These are phyloP conservation scores for Irpex sp. DNA, from an alignment of 1,284 basidiomycete species.

Conservation along the genomic window DNA sequence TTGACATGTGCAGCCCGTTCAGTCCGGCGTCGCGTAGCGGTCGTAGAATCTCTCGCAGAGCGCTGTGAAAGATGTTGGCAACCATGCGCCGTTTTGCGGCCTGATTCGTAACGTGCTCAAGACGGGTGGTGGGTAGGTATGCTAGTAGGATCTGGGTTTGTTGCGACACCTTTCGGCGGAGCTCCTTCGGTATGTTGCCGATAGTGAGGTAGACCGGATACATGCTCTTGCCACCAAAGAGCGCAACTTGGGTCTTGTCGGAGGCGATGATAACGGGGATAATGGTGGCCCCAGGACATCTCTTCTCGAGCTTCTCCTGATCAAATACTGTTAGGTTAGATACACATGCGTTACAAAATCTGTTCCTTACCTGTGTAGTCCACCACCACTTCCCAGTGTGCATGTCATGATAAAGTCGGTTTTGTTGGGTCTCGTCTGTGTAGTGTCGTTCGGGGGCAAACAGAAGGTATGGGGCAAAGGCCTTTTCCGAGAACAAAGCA, in stretches of 20 bases:
- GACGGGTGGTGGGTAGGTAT: slow-evolving; percentile 29
- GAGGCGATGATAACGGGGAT: slow-evolving; percentile 17
- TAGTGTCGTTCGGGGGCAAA: slow-evolving; percentile 30
- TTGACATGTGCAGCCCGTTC: slow-evolving; percentile 13
- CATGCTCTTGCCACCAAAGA: slow-evolving; percentile 16
- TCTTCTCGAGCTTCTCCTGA: slow-evolving; percentile 21
- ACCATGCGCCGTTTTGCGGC: slow-evolving; percentile 8
- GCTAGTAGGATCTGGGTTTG: slow-evolving; percentile 26
- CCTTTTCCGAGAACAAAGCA: slow-evolving; percentile 5
- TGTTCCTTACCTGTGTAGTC: slow-evolving; percentile 21
- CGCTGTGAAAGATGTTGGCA: slow-evolving; percentile 18
- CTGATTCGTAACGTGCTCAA: slow-evolving; percentile 24
- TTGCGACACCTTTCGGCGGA: not conserved
- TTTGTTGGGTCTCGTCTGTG: slow-evolving; percentile 15
- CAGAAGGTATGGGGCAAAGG: slow-evolving; percentile 13
- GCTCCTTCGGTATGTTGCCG: slow-evolving; percentile 18
- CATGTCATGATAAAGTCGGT: slow-evolving; percentile 27
- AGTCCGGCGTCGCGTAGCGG: slow-evolving; percentile 8
- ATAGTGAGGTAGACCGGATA: slow-evolving; percentile 23
- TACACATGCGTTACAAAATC: too few relatives aligned
- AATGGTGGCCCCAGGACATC: slow-evolving; percentile 15
- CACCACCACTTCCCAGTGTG: slow-evolving; percentile 35
- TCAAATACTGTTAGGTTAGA: not conserved
- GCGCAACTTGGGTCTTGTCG: slow-evolving; percentile 17
- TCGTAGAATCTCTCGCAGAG: slow-evolving; percentile 13